Evolutionary conservation across 1,284 basidiomycete species (phyloP).

Genomic region (Stereum hirsutum): DNA sequence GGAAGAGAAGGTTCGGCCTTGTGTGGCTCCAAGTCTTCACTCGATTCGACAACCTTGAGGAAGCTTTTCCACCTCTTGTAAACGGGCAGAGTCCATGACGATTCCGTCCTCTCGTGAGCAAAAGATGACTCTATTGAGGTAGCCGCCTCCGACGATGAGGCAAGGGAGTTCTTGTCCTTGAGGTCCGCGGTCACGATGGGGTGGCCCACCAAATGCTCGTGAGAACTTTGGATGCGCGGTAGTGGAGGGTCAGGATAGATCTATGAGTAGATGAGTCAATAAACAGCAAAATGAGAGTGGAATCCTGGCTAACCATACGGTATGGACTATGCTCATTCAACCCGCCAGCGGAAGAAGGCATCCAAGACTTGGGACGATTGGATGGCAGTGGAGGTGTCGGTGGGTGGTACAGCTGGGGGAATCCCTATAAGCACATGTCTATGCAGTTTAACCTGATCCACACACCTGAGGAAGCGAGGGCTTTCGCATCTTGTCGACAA

Average conservation of each 20-base stretch:
- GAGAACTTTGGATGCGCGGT: conserved; percentile 7
- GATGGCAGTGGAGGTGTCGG: conserved; percentile 23
- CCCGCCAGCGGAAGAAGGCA: neutral
- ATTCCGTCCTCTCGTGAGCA: conserved; percentile 4
- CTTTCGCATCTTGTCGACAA: neutral
- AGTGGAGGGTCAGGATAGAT: conserved; percentile 12
- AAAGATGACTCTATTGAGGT: conserved; percentile 9
- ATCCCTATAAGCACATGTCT: neutral
- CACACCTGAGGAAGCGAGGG: conserved; percentile 6
- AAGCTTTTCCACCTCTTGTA: too few species aligned
- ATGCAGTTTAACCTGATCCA: neutral
- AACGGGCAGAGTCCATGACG: neutral
- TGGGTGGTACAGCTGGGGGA: conserved; percentile 20
- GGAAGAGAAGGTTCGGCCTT: too few species aligned
- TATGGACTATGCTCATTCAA: conserved; percentile 3
- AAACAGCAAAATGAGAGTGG: neutral
- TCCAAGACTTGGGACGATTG: conserved; percentile 7
- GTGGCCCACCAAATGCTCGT: neutral
- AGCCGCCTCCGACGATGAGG: conserved; percentile 6
- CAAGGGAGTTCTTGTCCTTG: conserved; percentile 1
- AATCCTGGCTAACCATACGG: conserved; percentile 10
- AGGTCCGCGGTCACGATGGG: neutral
- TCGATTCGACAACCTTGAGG: too few species aligned
- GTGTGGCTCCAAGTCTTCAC: too few species aligned
- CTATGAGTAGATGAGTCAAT: conserved; percentile 4